Evolutionary conservation across 371 early-diverging fungal genomes (phyloP).

Genomic region (Dichotomocladium elegans): DNA sequence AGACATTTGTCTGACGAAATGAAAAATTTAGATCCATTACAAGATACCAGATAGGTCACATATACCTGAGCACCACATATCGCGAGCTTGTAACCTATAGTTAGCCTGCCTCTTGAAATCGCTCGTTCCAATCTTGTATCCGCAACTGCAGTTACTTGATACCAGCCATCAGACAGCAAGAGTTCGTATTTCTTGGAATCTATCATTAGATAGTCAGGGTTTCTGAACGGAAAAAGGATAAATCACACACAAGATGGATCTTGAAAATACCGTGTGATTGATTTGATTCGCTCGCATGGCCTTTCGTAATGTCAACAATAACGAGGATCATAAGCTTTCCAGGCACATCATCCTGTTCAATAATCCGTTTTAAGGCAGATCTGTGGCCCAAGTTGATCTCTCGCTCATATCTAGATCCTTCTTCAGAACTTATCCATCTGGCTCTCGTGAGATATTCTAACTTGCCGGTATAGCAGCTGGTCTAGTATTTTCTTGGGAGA

Average conservation of each 20-base stretch:
- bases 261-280: neutral
- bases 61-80: conserved; percentile 63
- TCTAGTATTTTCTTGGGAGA: conserved; percentile 41
- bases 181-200: conserved; percentile 20
- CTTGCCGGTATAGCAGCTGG: conserved; percentile 59
- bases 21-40: neutral
- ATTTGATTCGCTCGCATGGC: neutral
- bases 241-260: neutral
- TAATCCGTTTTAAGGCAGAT: conserved; percentile 62
- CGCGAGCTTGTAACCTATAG: conserved; percentile 64
- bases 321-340: conserved; percentile 63
- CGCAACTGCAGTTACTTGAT: conserved; percentile 52
- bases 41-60: no score
- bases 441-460: neutral
- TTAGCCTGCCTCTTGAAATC: conserved; percentile 37
- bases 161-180: conserved; percentile 81
- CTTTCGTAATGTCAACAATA: conserved; percentile 46
- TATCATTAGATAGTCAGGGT: neutral
- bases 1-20: neutral
- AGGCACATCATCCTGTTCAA: conserved; percentile 68
- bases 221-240: neutral
- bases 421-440: no score
- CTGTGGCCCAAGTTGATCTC: conserved; percentile 67
- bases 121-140: conserved; percentile 55
- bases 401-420: conserved; percentile 66